Percentiles rank a stretch among this genome's conserved stretches.
Evolutionary conservation across 1,284 basidiomycete species (phyloP).

Genomic region (Neolentinus lepideus): DNA sequence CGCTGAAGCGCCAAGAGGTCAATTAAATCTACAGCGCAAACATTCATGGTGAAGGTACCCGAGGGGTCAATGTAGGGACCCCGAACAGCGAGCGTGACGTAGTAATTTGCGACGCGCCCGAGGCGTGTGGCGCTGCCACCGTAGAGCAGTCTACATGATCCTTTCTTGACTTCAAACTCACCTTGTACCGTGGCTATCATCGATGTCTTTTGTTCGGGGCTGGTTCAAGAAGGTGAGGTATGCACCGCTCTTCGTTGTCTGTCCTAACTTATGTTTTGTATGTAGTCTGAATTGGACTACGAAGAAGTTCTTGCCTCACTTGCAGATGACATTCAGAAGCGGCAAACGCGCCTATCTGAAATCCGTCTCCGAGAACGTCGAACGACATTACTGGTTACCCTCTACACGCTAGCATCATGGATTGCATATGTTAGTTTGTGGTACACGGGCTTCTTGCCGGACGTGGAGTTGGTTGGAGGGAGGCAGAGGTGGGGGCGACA

Average conservation of each 20-base stretch:
- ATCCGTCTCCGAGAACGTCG: conserved; percentile 84
- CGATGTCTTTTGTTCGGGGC: not conserved
- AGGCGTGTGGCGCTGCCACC: not conserved
- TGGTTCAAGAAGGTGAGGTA: not conserved
- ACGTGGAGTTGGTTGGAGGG: conserved; percentile 20
- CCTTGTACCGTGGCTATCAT: not conserved
- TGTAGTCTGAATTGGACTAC: conserved; percentile 44
- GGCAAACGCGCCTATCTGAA: conserved; percentile 79
- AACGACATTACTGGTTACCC: conserved; percentile 72
- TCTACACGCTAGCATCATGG: conserved; percentile 82
- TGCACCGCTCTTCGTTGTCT: not conserved
- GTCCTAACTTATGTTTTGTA: not conserved
- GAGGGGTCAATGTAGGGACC: no score
- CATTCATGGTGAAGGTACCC: no score
- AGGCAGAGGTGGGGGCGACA: conserved; percentile 19
- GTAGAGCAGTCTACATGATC: not conserved
- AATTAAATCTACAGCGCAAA: no score
- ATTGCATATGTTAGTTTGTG: conserved; percentile 74
- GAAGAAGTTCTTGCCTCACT: conserved; percentile 60
- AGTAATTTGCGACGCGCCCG: not conserved
- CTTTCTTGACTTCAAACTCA: not conserved
- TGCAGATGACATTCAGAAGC: conserved; percentile 61
- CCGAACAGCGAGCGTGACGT: not conserved
- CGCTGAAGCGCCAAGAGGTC: no score
- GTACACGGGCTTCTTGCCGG: conserved; percentile 66